Evolutionary conservation across 1,139 yeast genomes (phyloP).

Genomic region (Diutina catenulata): DNA sequence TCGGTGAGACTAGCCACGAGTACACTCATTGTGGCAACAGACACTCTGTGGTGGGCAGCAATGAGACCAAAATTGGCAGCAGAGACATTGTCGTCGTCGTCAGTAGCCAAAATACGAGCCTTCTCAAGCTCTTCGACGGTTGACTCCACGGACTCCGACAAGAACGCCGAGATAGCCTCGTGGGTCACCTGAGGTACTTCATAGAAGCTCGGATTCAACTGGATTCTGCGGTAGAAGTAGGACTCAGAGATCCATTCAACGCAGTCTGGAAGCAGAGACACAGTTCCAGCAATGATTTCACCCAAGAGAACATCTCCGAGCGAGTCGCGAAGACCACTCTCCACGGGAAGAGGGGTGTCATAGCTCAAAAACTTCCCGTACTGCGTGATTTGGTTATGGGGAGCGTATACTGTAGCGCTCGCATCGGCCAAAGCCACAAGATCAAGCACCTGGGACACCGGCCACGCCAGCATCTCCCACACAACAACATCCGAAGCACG

Average conservation of each 20-base stretch:
- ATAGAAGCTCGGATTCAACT: slow-evolving; percentile 79
- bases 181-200: slow-evolving; percentile 57
- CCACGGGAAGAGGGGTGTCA: slow-evolving; percentile 56
- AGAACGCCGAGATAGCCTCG: slow-evolving; percentile 62
- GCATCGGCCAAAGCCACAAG: not conserved
- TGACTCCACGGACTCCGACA: slow-evolving; percentile 77
- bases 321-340: slow-evolving; percentile 51
- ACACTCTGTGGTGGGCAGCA: slow-evolving; percentile 58
- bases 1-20: slow-evolving; percentile 39
- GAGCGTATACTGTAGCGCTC: slow-evolving; percentile 9
- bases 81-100: slow-evolving; percentile 24
- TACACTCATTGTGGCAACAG: slow-evolving; percentile 61
- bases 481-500: not conserved
- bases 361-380: slow-evolving; percentile 63
- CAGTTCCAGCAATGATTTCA: slow-evolving; percentile 59
- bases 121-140: slow-evolving; percentile 54
- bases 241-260: slow-evolving; percentile 86
- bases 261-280: slow-evolving; percentile 69
- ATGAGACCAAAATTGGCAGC: slow-evolving; percentile 47
- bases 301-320: slow-evolving; percentile 58
- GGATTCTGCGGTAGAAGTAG: slow-evolving; percentile 69
- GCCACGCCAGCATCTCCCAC: not conserved
- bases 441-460: not conserved
- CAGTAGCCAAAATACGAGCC: slow-evolving; percentile 52
- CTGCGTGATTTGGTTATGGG: slow-evolving; percentile 42